Base-by-base conservation (phyloP, 768 basidiomycete genomes). In the Tricholoma hemisulphureum region DNA sequence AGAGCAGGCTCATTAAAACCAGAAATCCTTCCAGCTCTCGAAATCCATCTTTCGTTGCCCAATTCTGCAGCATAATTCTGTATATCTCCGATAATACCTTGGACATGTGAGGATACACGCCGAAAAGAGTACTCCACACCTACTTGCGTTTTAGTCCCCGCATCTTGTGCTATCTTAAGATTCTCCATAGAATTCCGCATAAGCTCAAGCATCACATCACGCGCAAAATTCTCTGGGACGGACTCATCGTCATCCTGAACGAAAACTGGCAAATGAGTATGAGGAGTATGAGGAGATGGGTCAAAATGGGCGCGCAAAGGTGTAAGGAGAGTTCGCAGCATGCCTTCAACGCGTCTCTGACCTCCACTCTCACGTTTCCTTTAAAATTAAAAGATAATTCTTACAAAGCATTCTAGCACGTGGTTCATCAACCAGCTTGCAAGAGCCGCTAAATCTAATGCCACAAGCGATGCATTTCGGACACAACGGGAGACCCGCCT, bases 21-120 rank as follows among this genome's bases (percentile, higher is more conserved):
- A 93, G 75, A 67, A 92, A 93, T 1, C 92, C 92, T 59, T 93
- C 92, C 65, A 88, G 75, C 65, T 92, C 89, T 4, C 92, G 79
- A 69, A 94, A 93, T 18, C 87, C 84, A 56, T 87, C 85, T 68
- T 87, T 89, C 10, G 88, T 88, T 41, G 69, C 74, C 2, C 77
- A 67, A 63, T 89, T 86, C 68, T 90, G 84, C 14, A 78, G 75
- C 77, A 93, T 78, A 21, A 88, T 83, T 14, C 83, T 76, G 54
- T 84, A 82, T 37, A 93, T 85, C 65, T 91, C 88, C 18, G 75
- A 73, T 56, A 91, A 68, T 34, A 84, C 79, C 89, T 91, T 14
- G 23, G 21, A 26, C 34, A 16, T 51, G 32, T 57, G n/a, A 45
- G 29, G n/a, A 50, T 29, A 18, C 32, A 29, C 58, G 32, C 37